Base-by-base conservation (phyloP, 2,329 filamentous ascomycete species). In the Didymella arachidicola region DNA sequence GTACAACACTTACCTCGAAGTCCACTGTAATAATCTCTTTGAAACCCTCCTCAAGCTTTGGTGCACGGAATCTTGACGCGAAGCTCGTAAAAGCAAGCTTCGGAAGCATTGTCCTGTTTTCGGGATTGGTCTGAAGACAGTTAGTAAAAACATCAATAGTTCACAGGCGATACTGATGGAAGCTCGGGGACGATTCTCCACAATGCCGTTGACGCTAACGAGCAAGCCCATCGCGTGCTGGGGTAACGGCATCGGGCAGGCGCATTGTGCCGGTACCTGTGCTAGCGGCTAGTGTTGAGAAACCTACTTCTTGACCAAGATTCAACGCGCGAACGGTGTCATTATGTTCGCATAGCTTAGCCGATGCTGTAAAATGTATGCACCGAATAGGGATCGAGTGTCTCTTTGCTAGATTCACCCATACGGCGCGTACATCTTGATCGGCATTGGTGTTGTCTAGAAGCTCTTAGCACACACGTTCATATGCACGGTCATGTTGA, bases 381-480 rank as follows among this genome's bases (percentile, higher is more conserved):
- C 94, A 96, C 45, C 94, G 89, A 67, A 97, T 90, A 2, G 91
- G 89, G 2, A 96, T 82, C 4, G 85, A 81, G 69, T 87, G 79
- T 68, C 89, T 89, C 63, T 83, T 84, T 18, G 93, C 93, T 29
- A 98, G 78, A 26, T 86, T 80, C 30, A 92, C 78, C 94, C 94
- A 98, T 60, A 90, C 79, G n/a, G 84, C 83, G 64, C 95, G 85
- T 25, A 89, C 92, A 51, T 91, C 89, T 11, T 82, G 75, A 78
- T 96, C 90, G 29, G 93, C 87, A 74, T 99, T 99, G n/a, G 95
- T 98, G 76, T 97, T 98, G 77, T 99, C 95, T 95, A 55, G 48
- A 44, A 30, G 49, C 36, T 46, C 64, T 65, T 49, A 73, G 64
- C 52, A 38, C 58, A 53, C 45, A 53, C 42, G 38, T 60, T 65